Percentiles rank a stretch among this genome's conserved stretches.
Evolutionary conservation across 306 rosid genomes (phyloP).

Genomic region (Vachellia collinsii): DNA sequence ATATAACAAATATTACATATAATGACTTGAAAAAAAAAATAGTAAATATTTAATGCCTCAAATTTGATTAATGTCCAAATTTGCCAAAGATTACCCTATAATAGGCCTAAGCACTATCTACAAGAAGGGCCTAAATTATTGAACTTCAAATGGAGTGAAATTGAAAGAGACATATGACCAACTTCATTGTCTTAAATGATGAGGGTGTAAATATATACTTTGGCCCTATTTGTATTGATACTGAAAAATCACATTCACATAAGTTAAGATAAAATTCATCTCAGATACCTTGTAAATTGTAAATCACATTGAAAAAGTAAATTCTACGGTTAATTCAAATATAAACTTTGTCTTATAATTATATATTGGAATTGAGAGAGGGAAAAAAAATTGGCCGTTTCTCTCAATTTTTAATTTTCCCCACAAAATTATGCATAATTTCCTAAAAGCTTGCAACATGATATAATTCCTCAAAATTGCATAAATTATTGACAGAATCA

Average conservation of each 20-base stretch:
- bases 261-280: too few species aligned
- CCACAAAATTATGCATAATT: conserved; percentile 22
- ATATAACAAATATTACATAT: background rate
- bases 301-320: too few species aligned
- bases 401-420: conserved; percentile 31
- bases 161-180: conserved; percentile 56
- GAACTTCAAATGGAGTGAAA: conserved; percentile 22
- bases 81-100: background rate
- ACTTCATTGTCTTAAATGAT: conserved; percentile 28
- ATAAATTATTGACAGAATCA: too few species aligned
- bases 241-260: too few species aligned
- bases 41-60: background rate
- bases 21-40: background rate
- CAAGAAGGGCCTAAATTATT: conserved; percentile 31
- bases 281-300: too few species aligned
- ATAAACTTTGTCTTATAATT: conserved; percentile 6
- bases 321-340: too few species aligned
- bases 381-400: conserved; percentile 21
- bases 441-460: conserved; percentile 33
- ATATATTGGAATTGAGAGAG: background rate
- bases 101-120: background rate
- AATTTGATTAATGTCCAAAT: too few species aligned
- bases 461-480: background rate
- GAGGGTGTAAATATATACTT: too few species aligned
- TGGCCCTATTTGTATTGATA: too few species aligned